A percentile compares a stretch with the other conserved stretches of the same genome.
Conservation (phyloP, 2,329 filamentous ascomycete species). For the Aspergillus chevalieri region DNA sequence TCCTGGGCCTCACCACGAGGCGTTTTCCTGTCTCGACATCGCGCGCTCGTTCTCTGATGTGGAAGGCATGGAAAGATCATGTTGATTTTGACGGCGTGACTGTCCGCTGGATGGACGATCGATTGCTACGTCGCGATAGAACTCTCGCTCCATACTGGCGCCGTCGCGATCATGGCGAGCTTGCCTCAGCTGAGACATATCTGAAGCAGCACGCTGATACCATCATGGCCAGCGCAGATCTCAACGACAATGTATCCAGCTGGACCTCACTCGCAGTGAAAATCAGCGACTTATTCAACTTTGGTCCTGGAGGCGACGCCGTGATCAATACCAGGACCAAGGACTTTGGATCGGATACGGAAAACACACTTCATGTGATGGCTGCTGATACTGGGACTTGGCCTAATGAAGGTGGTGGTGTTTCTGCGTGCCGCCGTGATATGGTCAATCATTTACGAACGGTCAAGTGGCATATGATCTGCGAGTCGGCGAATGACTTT, state of each 20-base stretch:
- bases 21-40: constrained; percentile 42
- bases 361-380: constrained; percentile 46
- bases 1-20: constrained; percentile 29
- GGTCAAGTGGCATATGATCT: constrained; percentile 51
- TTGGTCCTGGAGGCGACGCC: constrained; percentile 49
- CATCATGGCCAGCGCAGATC: constrained; percentile 47
- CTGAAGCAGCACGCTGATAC: constrained; percentile 44
- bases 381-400: constrained; percentile 50
- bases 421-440: constrained; percentile 51
- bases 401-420: constrained; percentile 50
- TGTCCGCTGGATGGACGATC: constrained; percentile 47
- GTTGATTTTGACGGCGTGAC: constrained; percentile 45
- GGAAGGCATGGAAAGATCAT: constrained; percentile 46
- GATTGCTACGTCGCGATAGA: constrained; percentile 42
- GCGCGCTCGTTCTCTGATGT: constrained; percentile 44
- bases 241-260: constrained; percentile 47
- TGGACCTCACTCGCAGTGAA: constrained; percentile 50
- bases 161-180: constrained; percentile 38
- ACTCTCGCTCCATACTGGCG: constrained; percentile 44
- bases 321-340: constrained; percentile 47
- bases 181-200: constrained; percentile 39
- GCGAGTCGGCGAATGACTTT: constrained; percentile 51
- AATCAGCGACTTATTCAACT: constrained; percentile 47
- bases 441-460: constrained; percentile 50
- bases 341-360: constrained; percentile 44